Conservation (phyloP, 2,329 filamentous ascomycete genomes). For the Bipolaris sorokiniana region DNA sequence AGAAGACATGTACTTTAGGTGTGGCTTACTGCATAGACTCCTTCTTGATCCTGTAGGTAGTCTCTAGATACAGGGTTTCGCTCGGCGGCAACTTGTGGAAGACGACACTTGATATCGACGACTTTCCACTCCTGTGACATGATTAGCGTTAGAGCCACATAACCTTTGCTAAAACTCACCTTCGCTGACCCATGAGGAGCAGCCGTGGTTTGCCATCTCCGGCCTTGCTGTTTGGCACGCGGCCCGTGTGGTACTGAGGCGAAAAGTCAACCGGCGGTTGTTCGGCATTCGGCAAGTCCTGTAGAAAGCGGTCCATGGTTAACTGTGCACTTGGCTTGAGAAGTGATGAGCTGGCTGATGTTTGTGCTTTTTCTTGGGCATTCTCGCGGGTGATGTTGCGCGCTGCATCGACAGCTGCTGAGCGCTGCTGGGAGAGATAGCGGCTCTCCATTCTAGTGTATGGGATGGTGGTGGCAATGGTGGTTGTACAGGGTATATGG, state of each 20-base stretch:
- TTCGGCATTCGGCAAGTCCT: constrained; percentile 52
- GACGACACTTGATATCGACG: constrained; percentile 98
- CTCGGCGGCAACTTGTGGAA: constrained; percentile 97
- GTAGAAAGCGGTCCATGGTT: constrained; percentile 52
- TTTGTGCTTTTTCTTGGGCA: constrained; percentile 18
- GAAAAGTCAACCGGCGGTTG: constrained; percentile 46
- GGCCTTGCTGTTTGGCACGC: constrained; percentile 56
- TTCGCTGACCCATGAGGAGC: constrained; percentile 91
- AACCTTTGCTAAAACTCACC: constrained; percentile 59
- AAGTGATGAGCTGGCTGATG: constrained; percentile 37
- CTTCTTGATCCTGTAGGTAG: constrained; percentile 91
- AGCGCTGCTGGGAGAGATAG: constrained; percentile 27
- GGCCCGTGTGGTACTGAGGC: constrained; percentile 52
- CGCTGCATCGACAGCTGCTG: constrained; percentile 25
- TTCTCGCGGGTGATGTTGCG: constrained; percentile 21
- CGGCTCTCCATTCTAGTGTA: constrained; percentile 39
- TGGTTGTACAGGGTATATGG: constrained; percentile 43
- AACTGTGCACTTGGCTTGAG: constrained; percentile 50
- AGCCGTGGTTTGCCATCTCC: constrained; percentile 78
- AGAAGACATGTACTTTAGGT: not conserved
- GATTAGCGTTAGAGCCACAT: constrained; percentile 18
- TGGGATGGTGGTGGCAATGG: constrained; percentile 20
- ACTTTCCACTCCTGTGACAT: constrained; percentile 83
- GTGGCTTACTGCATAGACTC: constrained; percentile 85
- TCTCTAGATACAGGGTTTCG: constrained; percentile 94